Conservation (phyloP, 306 rosid species). For the Cicer yamashitae region DNA sequence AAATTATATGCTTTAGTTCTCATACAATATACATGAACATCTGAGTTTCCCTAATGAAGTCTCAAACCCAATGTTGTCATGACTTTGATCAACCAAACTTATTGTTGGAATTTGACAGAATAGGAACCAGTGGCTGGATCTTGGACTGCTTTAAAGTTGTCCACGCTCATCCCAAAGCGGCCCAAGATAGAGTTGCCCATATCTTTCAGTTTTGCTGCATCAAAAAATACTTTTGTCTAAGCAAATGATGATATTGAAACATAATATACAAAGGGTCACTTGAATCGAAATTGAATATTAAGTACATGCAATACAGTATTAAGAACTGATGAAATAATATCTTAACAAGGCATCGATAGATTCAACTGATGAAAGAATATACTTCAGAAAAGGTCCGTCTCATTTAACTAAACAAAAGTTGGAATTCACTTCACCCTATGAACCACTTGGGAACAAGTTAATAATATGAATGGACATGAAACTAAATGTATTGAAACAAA, state of each 20-base stretch:
- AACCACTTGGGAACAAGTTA: too few species aligned
- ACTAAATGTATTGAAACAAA: too few species aligned
- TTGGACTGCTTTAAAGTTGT: conserved; percentile 88
- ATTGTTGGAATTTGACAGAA: conserved; percentile 77
- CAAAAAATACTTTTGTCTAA: background rate
- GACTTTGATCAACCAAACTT: conserved; percentile 38
- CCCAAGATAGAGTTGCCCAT: conserved; percentile 94
- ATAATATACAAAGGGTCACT: background rate
- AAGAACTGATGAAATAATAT: too few species aligned
- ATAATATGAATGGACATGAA: too few species aligned
- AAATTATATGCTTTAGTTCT: conserved; percentile 4
- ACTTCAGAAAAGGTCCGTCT: too few species aligned
- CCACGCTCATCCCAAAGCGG: conserved; percentile 92
- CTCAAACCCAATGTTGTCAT: conserved; percentile 35
- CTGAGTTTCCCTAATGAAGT: background rate
- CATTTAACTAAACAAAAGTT: too few species aligned
- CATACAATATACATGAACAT: conserved; percentile 26
- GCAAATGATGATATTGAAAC: conserved; percentile 17
- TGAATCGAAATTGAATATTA: background rate
- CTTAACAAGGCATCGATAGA: too few species aligned
- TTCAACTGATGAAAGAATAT: too few species aligned
- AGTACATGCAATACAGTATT: background rate
- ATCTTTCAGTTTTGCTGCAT: conserved; percentile 82
- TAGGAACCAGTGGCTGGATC: conserved; percentile 95
- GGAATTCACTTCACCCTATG: too few species aligned